phyloP scores from a whole-genome alignment of 306 rosid genomes.

The Herpetospermum pedunculosum region DNA sequence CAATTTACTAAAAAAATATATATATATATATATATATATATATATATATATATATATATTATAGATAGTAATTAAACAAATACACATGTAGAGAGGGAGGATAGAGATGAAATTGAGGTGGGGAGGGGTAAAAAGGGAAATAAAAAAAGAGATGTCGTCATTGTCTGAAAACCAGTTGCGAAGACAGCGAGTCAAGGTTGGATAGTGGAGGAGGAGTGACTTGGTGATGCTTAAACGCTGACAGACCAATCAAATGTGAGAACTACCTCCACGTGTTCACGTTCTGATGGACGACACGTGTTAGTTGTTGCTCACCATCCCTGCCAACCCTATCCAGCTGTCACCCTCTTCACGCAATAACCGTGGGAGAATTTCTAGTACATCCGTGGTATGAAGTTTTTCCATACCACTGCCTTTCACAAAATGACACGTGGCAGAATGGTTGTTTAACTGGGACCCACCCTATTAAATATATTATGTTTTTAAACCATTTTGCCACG shows the following conservation, averaged over 20 bases:
- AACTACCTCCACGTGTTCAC: background rate
- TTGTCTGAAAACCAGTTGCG: background rate
- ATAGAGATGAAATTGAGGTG: background rate
- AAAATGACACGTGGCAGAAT: too few relatives aligned
- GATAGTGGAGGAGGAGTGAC: background rate
- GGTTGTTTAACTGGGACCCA: too few relatives aligned
- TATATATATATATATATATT: too few relatives aligned
- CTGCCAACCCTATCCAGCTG: constrained; percentile 11
- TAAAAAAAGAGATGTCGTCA: background rate
- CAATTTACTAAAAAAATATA: too few relatives aligned
- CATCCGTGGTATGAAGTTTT: too few relatives aligned
- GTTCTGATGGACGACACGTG: background rate
- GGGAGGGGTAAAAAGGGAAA: background rate
- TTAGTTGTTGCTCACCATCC: background rate
- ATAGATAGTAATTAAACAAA: too few relatives aligned
- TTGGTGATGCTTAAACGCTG: background rate
- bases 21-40: too few relatives aligned
- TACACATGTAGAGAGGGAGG: too few relatives aligned
- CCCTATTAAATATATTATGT: too few relatives aligned
- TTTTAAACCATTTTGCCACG: too few relatives aligned
- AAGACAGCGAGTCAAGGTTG: constrained; percentile 1
- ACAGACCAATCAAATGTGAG: constrained; percentile 4
- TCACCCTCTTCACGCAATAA: constrained; percentile 5
- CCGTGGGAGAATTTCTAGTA: too few relatives aligned
- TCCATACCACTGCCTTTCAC: too few relatives aligned